phyloP scores from a whole-genome alignment of 1,139 yeast genomes.

The Sugiyamaella japonica region DNA sequence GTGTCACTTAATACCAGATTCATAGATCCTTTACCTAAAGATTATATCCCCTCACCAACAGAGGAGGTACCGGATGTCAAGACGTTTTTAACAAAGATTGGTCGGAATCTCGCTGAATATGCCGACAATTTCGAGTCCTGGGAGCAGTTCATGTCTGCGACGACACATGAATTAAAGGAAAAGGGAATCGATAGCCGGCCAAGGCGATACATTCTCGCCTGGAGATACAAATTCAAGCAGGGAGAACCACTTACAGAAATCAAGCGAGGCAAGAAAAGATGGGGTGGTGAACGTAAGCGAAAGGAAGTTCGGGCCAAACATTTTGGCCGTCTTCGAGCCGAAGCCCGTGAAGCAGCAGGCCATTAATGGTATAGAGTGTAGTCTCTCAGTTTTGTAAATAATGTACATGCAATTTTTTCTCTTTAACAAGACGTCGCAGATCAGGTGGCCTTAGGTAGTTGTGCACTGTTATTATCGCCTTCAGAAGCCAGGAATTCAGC shows the following conservation, averaged over 20 bases:
- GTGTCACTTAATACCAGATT: constrained; percentile 1
- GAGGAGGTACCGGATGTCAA: constrained; percentile 65
- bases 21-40: constrained; percentile 17
- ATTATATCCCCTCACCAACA: constrained; percentile 47
- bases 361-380: neutral
- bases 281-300: constrained; percentile 89
- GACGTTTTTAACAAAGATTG: constrained; percentile 70
- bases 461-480: neutral
- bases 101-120: constrained; percentile 70
- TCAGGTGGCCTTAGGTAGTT: neutral
- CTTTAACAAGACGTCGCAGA: too few species aligned
- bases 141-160: constrained; percentile 60
- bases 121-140: constrained; percentile 73
- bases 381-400: constrained; percentile 1
- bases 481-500: constrained; percentile 39
- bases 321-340: constrained; percentile 42
- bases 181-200: constrained; percentile 77
- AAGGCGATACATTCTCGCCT: constrained; percentile 53
- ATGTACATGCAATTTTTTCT: constrained; percentile 7
- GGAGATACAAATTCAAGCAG: constrained; percentile 52
- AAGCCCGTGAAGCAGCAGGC: constrained; percentile 15
- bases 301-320: constrained; percentile 68
- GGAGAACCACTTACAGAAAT: constrained; percentile 61
- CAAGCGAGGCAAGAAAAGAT: constrained; percentile 65
- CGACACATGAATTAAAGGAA: constrained; percentile 61